Evolutionary conservation across 495 filamentous ascomycete genomes (phyloP), one percentile per base, ranked within the genome.

Genomic region (Pseudomonodictys pantanalensis): DNA sequence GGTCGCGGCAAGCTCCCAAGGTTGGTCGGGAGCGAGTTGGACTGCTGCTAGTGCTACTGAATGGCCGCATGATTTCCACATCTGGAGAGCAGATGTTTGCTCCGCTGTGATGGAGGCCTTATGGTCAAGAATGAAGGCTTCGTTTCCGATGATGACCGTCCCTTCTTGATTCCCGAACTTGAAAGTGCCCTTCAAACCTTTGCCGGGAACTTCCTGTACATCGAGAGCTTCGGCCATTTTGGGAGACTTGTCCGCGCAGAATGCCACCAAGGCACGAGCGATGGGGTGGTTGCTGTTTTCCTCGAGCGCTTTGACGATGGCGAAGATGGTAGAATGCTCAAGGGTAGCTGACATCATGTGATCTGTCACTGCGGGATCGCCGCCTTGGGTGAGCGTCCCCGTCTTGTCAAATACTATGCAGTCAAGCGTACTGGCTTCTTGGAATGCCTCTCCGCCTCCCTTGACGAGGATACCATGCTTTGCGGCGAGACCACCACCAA

Each of bases 361-460:
- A 43, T 95, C 87, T 0, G 90, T 88, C 23, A 97, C 86, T 8
- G 74, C 85, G 0, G 92, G 83, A 52, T 91, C 86, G 30, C 88
- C 90, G 32, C 92, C 92, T 64, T 89, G 76, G 0, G 92, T 97
- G 46, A 97, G 74, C 1, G 92, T 97, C 0, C 92, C 92, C 0
- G 92, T 97, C 76, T 97, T 97, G 76, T 97, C 92, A 65, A 97
- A 97, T 12, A 97, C 90, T 20, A 97, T 83, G 52, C 85, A 86
- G 69, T 95, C 89, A 6, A 97, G 78, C 3, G 79, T 79, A 61
- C 90, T 95, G 10, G 93, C 91, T 75, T 95, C 91, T 72, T 97
- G 89, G 66, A 97, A 97, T 1, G 93, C 92, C 68, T 96, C 90
- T 23, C 92, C 93, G 17, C 92, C 92, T n/a, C 92, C 92, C 71